Evolutionary conservation across 176 grass and related monocot species (phyloP).

Genomic region (Eremochloa ophiuroides): DNA sequence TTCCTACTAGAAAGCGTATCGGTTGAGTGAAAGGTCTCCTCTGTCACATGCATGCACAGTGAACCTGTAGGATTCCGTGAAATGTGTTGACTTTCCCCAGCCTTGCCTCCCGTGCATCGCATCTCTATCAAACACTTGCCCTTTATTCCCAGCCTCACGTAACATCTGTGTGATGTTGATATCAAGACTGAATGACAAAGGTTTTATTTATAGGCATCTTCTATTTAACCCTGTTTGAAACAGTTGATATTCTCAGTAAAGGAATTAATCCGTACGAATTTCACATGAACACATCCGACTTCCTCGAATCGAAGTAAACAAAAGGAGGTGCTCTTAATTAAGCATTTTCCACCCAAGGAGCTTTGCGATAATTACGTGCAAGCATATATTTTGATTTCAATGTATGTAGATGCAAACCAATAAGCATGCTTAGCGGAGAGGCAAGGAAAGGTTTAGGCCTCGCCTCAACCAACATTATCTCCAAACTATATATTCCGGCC

Average conservation of each 20-base stretch:
- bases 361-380: too few relatives aligned
- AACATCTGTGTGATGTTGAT: too few relatives aligned
- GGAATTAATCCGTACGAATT: not conserved
- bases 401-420: not conserved
- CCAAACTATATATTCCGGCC: not conserved
- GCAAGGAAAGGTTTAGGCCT: not conserved
- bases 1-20: not conserved
- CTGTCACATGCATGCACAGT: slow-evolving; percentile 26
- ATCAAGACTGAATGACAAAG: too few relatives aligned
- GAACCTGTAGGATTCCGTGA: slow-evolving; percentile 23
- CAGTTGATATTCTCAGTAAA: not conserved
- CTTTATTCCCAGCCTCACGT: not conserved
- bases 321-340: too few relatives aligned
- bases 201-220: too few relatives aligned
- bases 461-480: not conserved
- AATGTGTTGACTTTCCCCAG: not conserved
- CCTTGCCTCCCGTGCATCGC: slow-evolving; percentile 22
- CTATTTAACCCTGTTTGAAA: not conserved
- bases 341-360: too few relatives aligned
- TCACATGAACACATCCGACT: not conserved
- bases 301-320: too few relatives aligned
- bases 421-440: not conserved
- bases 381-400: too few relatives aligned
- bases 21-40: too few relatives aligned
- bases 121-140: not conserved